Base-by-base conservation (phyloP, 371 early-diverging fungal species). In the Capniomyces stellatus region DNA sequence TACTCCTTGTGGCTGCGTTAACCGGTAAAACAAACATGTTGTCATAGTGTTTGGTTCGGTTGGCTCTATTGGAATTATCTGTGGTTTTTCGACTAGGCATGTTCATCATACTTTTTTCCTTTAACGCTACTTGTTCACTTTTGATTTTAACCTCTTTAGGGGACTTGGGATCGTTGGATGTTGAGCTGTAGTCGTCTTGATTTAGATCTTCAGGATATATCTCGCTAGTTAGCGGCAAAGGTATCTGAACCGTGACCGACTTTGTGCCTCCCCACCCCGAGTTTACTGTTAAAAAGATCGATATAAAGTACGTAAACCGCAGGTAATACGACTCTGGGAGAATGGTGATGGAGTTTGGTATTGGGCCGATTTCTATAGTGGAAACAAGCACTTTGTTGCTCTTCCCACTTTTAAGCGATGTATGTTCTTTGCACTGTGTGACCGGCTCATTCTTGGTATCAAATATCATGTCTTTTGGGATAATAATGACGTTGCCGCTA, bases 241-340 rank as follows among this genome's bases (percentile, higher is more conserved):
- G 35, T 10, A 35, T 35, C 15, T 35, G 6, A 6, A 35, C 35
- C 6, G 35, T 10, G 35, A 35, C 35, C 10, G 15, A 6, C 35
- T 35, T 35, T 6, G 35, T 10, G 28, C 61, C 48, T 29, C 62
- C 61, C 62, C 61, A 62, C 1, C 54, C 22, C 12, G 64, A 52
- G 29, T 47, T 54, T 1, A 54, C 52, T 10, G 10, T 44, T 40
- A 64, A 19, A 2, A 51, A 24, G 21, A 64, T 29, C 52, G 52
- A 53, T 2, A 51, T 56, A 54, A 54, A 64, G 29, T 54, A 64
- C 18, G 65, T 64, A 27, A 51, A 54, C 6, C 64, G 29, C 47
- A 64, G 21, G 18, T 48, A 64, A 19, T 60, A 59, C 0, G 64
- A 55, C 29, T 64, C 61, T n/a, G 56, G 15, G 15, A 35, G 35